These are phyloP conservation scores for Aristolochia contorta DNA, from an alignment of 164 flowering plant species.

Conservation along the genomic window DNA sequence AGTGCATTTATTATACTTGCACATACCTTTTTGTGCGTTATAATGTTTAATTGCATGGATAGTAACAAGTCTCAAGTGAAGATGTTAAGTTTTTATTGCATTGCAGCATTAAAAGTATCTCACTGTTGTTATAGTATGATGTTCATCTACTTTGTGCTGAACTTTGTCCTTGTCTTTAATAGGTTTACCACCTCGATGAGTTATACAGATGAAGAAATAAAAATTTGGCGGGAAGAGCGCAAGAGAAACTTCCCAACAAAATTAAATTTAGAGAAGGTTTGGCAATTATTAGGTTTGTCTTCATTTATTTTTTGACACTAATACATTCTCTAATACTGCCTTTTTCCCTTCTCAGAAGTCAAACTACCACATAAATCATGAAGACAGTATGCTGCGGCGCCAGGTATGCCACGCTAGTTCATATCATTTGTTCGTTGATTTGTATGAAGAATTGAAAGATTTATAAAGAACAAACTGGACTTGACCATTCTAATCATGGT, in stretches of 20 bases:
- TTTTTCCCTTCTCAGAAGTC: slow-evolving; percentile 27
- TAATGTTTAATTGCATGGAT: too few species aligned
- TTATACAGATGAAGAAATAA: slow-evolving; percentile 71
- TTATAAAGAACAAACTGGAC: too few species aligned
- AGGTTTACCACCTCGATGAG: slow-evolving; percentile 14
- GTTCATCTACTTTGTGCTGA: neutral
- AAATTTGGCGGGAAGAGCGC: slow-evolving; percentile 80
- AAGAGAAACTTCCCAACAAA: slow-evolving; percentile 63
- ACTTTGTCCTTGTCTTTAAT: slow-evolving; percentile 18
- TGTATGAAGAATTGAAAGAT: neutral
- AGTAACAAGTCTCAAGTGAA: too few species aligned
- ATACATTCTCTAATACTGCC: too few species aligned
- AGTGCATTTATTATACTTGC: too few species aligned
- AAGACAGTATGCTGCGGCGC: slow-evolving; percentile 33
- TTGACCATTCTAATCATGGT: too few species aligned
- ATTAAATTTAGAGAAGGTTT: slow-evolving; percentile 47
- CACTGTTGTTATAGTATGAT: neutral
- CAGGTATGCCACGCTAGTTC: slow-evolving; percentile 34
- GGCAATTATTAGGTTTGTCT: neutral
- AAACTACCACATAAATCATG: slow-evolving; percentile 20
- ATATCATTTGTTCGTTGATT: neutral
- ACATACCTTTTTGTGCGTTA: too few species aligned
- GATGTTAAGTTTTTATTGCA: too few species aligned
- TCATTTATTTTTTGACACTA: too few species aligned
- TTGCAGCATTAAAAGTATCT: too few species aligned